These are phyloP conservation scores for Fraxinus sp. DNA, from an alignment of 305 asterid genomes.

Conservation along the genomic window DNA sequence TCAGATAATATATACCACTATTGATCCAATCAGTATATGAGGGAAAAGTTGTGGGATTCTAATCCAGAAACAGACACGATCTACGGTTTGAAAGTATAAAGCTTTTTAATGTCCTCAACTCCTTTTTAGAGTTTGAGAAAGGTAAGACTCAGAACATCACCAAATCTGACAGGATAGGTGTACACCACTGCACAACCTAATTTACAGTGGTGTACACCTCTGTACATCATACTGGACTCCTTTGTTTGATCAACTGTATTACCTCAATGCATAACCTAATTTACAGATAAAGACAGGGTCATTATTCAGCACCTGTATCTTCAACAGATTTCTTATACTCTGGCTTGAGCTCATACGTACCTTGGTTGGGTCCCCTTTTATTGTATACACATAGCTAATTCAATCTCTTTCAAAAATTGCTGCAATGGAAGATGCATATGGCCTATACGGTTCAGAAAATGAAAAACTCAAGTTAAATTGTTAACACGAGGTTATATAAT, in stretches of 20 bases:
- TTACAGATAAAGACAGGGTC: constrained; percentile 29
- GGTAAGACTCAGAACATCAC: not conserved
- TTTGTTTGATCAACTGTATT: not conserved
- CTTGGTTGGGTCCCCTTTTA: not conserved
- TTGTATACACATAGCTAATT: not conserved
- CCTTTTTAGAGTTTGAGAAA: not conserved
- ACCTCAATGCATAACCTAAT: constrained; percentile 27
- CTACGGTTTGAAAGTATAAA: not conserved
- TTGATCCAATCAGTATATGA: constrained; percentile 5
- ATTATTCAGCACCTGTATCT: constrained; percentile 66
- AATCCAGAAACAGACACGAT: constrained; percentile 14
- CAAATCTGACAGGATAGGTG: constrained; percentile 10
- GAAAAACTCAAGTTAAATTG: not conserved
- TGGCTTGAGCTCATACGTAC: not conserved
- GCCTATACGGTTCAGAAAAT: not conserved
- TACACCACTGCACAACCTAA: not conserved
- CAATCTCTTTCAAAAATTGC: not conserved
- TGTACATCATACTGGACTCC: not conserved
- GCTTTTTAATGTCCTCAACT: constrained; percentile 5
- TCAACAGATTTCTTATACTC: constrained; percentile 28
- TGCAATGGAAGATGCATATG: constrained; percentile 23
- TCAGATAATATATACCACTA: not conserved
- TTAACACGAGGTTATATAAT: not conserved
- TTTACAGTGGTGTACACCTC: not conserved
- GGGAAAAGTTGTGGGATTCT: not conserved